Evolutionary conservation across 2,329 filamentous ascomycete species (phyloP).

Genomic region (Ramularia endophylla): DNA sequence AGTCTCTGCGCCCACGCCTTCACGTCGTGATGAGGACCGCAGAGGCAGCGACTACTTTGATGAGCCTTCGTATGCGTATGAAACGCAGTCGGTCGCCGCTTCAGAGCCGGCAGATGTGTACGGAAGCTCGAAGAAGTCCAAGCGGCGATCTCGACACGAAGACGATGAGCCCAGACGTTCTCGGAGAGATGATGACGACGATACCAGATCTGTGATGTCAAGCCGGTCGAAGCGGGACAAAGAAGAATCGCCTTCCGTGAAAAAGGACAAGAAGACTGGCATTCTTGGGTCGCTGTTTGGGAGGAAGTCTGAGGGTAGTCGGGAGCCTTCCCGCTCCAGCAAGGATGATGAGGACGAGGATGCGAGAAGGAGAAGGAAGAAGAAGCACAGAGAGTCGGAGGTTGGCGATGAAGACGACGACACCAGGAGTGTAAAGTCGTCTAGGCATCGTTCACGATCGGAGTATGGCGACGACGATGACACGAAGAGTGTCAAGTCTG

Average conservation of each 20-base stretch:
- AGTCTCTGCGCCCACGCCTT: conserved; percentile 24
- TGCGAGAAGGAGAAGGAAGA: conserved; percentile 40
- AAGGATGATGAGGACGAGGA: conserved; percentile 35
- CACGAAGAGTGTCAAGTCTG: conserved; percentile 19
- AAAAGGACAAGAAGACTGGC: conserved; percentile 40
- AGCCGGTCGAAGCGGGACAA: conserved; percentile 35
- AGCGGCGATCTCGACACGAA: conserved; percentile 37
- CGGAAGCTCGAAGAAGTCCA: conserved; percentile 34
- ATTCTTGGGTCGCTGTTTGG: conserved; percentile 40
- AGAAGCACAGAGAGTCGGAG: conserved; percentile 37
- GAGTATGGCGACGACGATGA: conserved; percentile 19
- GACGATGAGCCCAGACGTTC: conserved; percentile 22
- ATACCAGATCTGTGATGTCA: conserved; percentile 37
- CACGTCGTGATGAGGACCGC: conserved; percentile 22
- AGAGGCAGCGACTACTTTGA: conserved; percentile 32
- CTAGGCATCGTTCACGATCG: conserved; percentile 4
- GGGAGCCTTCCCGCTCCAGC: conserved; percentile 14
- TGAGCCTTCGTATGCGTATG: conserved; percentile 30
- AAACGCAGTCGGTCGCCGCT: conserved; percentile 36
- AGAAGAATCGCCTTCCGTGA: conserved; percentile 28
- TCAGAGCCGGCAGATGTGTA: conserved; percentile 38
- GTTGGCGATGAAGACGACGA: conserved; percentile 20
- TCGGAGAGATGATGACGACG: conserved; percentile 33
- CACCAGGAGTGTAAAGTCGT: conserved; percentile 16
- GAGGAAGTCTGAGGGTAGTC: conserved; percentile 35